Conservation (phyloP, 805 yeast species). For the Suhomyces sp. region DNA sequence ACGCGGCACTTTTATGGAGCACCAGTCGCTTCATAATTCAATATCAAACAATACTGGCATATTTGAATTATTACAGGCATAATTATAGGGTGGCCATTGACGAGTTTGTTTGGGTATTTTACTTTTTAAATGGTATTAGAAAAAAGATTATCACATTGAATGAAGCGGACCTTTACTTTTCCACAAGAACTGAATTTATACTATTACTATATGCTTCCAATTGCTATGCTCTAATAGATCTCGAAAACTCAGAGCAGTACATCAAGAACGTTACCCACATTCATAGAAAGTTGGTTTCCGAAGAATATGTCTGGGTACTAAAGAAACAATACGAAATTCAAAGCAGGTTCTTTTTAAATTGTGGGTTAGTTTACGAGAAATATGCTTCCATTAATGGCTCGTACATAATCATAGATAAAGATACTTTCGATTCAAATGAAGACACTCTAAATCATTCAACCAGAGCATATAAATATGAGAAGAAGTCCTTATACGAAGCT, state of each 20-base stretch:
- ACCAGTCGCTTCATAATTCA: constrained; percentile 11
- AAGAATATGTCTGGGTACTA: background rate
- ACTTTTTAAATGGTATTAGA: constrained; percentile 11
- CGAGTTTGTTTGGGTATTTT: constrained; percentile 18
- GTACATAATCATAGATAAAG: background rate
- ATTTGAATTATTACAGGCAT: constrained; percentile 11
- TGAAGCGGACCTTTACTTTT: background rate
- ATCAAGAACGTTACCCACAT: background rate
- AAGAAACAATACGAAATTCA: background rate
- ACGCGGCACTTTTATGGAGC: background rate
- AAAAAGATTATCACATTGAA: background rate
- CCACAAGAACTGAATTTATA: background rate
- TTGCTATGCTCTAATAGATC: background rate
- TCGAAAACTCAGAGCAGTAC: background rate
- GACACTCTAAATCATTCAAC: background rate
- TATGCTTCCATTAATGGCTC: constrained; percentile 12
- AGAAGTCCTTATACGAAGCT: constrained; percentile 28
- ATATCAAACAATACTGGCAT: constrained; percentile 18
- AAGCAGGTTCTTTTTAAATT: constrained; percentile 13
- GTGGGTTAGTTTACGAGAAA: constrained; percentile 22
- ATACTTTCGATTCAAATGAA: background rate
- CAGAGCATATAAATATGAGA: constrained; percentile 9
- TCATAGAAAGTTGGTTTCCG: background rate
- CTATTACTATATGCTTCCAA: constrained; percentile 4
- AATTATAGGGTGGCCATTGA: constrained; percentile 15